Evolutionary conservation across 495 filamentous ascomycete genomes (phyloP), one percentile per base, ranked within the genome.

Genomic region (Saxophila tyrrhenica): DNA sequence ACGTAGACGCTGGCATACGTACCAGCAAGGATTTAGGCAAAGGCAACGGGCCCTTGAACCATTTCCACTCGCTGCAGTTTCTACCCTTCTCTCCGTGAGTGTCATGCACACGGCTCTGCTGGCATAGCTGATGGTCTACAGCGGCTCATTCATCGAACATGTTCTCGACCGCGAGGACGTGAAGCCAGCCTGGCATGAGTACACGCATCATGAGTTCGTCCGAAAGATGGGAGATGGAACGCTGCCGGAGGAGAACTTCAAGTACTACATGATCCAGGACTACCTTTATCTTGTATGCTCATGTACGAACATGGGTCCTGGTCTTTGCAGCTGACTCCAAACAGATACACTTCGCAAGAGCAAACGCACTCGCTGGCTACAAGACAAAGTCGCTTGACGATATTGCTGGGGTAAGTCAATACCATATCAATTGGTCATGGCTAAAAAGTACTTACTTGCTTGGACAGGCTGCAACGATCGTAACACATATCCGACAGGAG

Each of bases 31-130:
- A 82, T 49, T 62, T 94, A 39, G 91, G 91, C 0, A 75, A 79
- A 46, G 91, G 91, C 8, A 87, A 80, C 68, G 91, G 91, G 0
- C 90, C 92, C 1, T 82, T 98, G 56, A 94, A 95, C 60, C 91
- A 95, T 68, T 94, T 95, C 61, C 90, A 97, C 66, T 94, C 89
- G 2, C 73, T 81, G 1, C 83, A 87, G 55, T 78, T 73, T 0
- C 69, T 95, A 54, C 88, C 89, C 1, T 95, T 94, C 70, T 69
- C 85, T 11, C 86, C 83, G 89, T 95, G 70, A 64, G 83, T 73
- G 51, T 13, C 35, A 35, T 41, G n/a, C 19, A 39, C 1, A 25
- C 20, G 35, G 13, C 0, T 29, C 25, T 3, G 25, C 16, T 15
- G 24, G 41, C 13, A 15, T 1, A 39, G 17, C 25, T 39, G 39